Conservation (phyloP, 164 flowering plant species). For the Berberis thunbergii region DNA sequence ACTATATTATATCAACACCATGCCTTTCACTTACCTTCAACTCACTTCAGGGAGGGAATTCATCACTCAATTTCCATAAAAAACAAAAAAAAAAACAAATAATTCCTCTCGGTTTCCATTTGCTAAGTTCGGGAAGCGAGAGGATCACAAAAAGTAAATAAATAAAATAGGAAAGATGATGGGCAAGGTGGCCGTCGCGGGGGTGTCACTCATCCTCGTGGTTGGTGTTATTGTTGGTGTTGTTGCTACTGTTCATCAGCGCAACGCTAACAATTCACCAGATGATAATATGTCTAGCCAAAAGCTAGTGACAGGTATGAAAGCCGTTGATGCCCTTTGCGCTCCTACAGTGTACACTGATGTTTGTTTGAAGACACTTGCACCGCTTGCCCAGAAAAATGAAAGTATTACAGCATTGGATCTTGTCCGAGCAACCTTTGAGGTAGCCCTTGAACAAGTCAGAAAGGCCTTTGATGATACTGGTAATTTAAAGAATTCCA, state of each 20-base stretch:
- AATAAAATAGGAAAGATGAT: not conserved
- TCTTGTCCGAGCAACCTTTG: slow-evolving; percentile 23
- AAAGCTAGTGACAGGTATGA: slow-evolving; percentile 10
- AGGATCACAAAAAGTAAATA: not conserved
- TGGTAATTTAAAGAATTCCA: slow-evolving; percentile 1
- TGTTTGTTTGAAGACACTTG: slow-evolving; percentile 25
- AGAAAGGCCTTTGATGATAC: slow-evolving; percentile 13
- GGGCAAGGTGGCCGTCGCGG: slow-evolving; percentile 12
- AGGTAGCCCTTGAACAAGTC: slow-evolving; percentile 26
- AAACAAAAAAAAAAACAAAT: no score
- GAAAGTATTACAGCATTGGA: slow-evolving; percentile 29
- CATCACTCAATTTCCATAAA: no score
- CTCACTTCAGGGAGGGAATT: no score
- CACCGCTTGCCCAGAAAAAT: slow-evolving; percentile 17
- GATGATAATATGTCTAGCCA: not conserved
- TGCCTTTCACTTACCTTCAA: no score
- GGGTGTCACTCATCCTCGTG: slow-evolving; percentile 28
- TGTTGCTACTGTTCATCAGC: slow-evolving; percentile 11
- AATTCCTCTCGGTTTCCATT: not conserved
- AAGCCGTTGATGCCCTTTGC: slow-evolving; percentile 33
- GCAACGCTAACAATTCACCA: not conserved
- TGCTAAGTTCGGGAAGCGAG: not conserved
- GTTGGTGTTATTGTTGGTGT: slow-evolving; percentile 31
- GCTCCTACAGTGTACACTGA: slow-evolving; percentile 35
- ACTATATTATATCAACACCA: no score